Percentiles rank a stretch among this genome's conserved stretches.
Conservation (phyloP, 805 yeast species). For the Wickerhamomyces mucosus region DNA sequence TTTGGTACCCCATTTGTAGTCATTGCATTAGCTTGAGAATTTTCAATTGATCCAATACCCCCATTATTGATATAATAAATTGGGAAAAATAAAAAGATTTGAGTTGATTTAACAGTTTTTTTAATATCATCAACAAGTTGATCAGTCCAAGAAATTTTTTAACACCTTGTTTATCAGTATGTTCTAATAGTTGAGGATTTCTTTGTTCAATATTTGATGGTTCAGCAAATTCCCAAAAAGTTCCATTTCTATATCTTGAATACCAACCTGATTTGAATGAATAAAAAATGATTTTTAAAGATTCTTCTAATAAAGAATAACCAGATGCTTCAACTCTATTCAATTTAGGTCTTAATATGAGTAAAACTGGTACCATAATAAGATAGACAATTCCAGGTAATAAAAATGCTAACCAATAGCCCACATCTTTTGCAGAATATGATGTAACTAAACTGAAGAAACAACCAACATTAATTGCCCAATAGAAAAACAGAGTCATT, state of each 20-base stretch:
- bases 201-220: slow-evolving; percentile 42
- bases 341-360: slow-evolving; percentile 18
- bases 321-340: slow-evolving; percentile 18
- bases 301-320: slow-evolving; percentile 33
- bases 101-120: slow-evolving; percentile 60
- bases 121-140: slow-evolving; percentile 61
- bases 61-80: slow-evolving; percentile 66
- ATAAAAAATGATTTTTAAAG: slow-evolving; percentile 30
- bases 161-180: slow-evolving; percentile 12
- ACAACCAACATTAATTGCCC: slow-evolving; percentile 67
- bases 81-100: slow-evolving; percentile 60
- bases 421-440: slow-evolving; percentile 52
- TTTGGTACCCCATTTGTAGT: slow-evolving; percentile 68
- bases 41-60: slow-evolving; percentile 37
- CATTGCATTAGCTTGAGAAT: slow-evolving; percentile 56
- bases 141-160: slow-evolving; percentile 43
- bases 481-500: slow-evolving; percentile 65
- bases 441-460: slow-evolving; percentile 69
- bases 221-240: slow-evolving; percentile 46
- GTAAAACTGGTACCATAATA: slow-evolving; percentile 37
- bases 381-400: slow-evolving; percentile 53
- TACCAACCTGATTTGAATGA: slow-evolving; percentile 34
- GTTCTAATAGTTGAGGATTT: slow-evolving; percentile 12
- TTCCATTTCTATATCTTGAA: slow-evolving; percentile 27
- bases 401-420: slow-evolving; percentile 66